Evolutionary conservation across 2,329 filamentous ascomycete genomes (phyloP).

Genomic region (Arthrobotrys conoides): DNA sequence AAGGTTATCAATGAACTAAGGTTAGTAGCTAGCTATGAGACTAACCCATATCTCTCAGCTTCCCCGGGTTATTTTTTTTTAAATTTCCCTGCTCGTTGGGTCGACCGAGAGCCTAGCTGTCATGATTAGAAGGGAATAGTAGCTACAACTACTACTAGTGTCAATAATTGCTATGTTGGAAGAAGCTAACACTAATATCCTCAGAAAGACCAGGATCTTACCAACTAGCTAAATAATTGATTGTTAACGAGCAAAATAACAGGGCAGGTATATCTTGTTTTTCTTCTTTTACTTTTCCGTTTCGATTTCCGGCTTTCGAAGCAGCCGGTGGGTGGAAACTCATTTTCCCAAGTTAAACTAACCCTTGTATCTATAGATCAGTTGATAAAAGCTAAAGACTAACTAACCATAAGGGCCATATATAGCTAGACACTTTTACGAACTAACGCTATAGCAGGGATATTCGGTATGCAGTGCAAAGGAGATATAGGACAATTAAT

Average conservation of each 20-base stretch:
- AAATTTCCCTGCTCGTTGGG: neutral
- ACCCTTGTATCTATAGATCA: too few relatives aligned
- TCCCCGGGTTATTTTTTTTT: conserved; percentile 28
- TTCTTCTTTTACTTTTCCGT: neutral
- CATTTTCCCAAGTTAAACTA: too few relatives aligned
- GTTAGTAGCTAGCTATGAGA: neutral
- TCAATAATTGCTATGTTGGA: conserved; percentile 3
- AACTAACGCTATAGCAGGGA: too few relatives aligned
- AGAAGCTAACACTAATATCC: neutral
- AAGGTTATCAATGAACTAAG: neutral
- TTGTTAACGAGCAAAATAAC: neutral
- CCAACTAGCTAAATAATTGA: too few relatives aligned
- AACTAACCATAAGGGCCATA: too few relatives aligned
- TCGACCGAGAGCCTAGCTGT: neutral
- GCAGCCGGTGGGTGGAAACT: too few relatives aligned
- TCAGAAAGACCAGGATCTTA: neutral
- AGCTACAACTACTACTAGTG: neutral
- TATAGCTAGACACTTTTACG: too few relatives aligned
- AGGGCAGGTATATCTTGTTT: too few relatives aligned
- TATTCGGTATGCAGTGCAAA: too few relatives aligned
- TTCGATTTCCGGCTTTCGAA: neutral
- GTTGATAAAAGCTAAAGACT: too few relatives aligned
- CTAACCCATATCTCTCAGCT: conserved; percentile 19
- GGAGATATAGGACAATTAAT: too few relatives aligned
- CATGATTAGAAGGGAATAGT: conserved; percentile 26